These are phyloP conservation scores for Lachnellula arida DNA, from an alignment of 2,329 filamentous ascomycete genomes.

Conservation along the genomic window DNA sequence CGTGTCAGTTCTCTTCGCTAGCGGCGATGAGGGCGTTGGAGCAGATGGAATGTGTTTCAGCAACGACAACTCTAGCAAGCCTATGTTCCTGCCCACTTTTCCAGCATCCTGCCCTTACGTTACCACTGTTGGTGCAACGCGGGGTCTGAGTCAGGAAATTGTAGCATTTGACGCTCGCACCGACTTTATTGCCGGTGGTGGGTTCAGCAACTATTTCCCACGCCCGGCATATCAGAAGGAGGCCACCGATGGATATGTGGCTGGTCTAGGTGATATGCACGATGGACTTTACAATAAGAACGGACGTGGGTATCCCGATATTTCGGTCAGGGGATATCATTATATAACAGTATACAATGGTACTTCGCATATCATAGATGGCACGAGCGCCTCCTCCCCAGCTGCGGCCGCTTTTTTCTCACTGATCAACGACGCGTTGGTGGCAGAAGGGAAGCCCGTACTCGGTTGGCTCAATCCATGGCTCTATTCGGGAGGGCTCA, in stretches of 20 bases:
- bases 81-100: constrained; percentile 50
- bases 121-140: constrained; percentile 21
- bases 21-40: constrained; percentile 46
- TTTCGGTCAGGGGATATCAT: constrained; percentile 52
- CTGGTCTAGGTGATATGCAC: constrained; percentile 23
- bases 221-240: constrained; percentile 42
- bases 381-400: constrained; percentile 51
- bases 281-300: constrained; percentile 34
- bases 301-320: constrained; percentile 37
- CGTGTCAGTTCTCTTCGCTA: constrained; percentile 45
- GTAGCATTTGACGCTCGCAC: constrained; percentile 31
- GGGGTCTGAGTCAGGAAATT: constrained; percentile 28
- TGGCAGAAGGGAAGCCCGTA: constrained; percentile 44
- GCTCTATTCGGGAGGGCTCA: constrained; percentile 34
- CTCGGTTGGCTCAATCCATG: constrained; percentile 41
- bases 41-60: constrained; percentile 37
- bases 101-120: constrained; percentile 41
- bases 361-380: constrained; percentile 36
- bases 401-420: constrained; percentile 52
- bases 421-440: constrained; percentile 57
- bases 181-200: constrained; percentile 27
- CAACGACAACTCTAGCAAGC: constrained; percentile 51
- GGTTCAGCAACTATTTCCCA: constrained; percentile 47
- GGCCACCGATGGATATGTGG: constrained; percentile 22
- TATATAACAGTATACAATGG: constrained; percentile 39